A percentile compares a stretch with the other conserved stretches of the same genome.
Conservation (phyloP, 768 basidiomycete species). For the Tylopilus felleus region DNA sequence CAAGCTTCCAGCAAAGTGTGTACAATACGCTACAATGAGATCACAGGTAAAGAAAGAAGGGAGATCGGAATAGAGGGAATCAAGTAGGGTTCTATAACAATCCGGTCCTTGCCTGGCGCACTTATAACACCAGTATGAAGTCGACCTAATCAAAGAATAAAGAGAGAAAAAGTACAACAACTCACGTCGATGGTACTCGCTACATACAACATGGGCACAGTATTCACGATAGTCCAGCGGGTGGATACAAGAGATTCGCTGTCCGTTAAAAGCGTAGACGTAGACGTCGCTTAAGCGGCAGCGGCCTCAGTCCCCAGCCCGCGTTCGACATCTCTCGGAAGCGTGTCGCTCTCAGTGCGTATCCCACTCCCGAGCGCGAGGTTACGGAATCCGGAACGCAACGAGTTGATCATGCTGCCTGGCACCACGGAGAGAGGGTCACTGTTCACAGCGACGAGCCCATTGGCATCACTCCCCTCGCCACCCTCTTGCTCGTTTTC, state of each 20-base stretch:
- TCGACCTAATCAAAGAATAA: not conserved
- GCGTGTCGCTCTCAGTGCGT: constrained; percentile 23
- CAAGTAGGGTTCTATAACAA: not conserved
- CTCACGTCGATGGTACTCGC: not conserved
- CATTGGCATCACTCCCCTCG: not conserved
- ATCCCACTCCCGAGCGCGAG: constrained; percentile 13
- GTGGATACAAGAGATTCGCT: not conserved
- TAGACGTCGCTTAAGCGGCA: constrained; percentile 6
- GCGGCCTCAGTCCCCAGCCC: constrained; percentile 12
- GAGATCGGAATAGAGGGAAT: not conserved
- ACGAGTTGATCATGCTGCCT: constrained; percentile 19
- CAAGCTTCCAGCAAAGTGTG: no score
- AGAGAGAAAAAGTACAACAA: not conserved
- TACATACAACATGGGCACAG: not conserved
- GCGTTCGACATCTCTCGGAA: constrained; percentile 31
- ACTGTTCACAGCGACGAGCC: not conserved
- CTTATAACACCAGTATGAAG: not conserved
- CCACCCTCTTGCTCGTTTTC: constrained; percentile 21
- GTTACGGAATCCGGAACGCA: constrained; percentile 30
- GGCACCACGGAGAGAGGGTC: constrained; percentile 13
- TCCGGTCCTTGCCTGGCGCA: not conserved
- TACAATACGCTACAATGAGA: not conserved
- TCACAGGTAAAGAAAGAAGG: not conserved
- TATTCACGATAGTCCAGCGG: not conserved
- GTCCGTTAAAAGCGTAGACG: not conserved